phyloP scores from a whole-genome alignment of 441 rosid species.

The Bruguiera hainesii region DNA sequence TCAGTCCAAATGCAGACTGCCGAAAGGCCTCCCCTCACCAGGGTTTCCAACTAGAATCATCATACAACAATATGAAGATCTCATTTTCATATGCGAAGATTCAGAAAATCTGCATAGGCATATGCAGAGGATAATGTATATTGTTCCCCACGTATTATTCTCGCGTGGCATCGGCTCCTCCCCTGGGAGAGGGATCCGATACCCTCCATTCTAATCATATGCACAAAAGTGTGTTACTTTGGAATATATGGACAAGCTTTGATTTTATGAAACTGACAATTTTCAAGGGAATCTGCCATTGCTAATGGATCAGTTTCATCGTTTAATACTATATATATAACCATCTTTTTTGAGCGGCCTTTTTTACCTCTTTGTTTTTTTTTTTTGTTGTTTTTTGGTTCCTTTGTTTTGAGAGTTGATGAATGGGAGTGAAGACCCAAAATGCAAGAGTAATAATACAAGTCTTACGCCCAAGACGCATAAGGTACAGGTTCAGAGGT shows the following conservation, averaged over 20 bases:
- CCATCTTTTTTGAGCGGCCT: background rate
- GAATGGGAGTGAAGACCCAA: background rate
- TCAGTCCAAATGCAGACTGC: no score
- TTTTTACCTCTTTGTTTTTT: background rate
- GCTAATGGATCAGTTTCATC: background rate
- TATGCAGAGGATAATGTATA: constrained; percentile 26
- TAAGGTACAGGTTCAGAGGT: no score
- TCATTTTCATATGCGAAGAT: background rate
- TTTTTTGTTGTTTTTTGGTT: background rate
- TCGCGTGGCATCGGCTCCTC: no score
- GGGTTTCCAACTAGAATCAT: no score
- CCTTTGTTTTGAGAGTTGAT: background rate
- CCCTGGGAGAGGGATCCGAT: constrained; percentile 1
- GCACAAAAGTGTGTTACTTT: constrained; percentile 27
- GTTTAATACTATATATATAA: background rate
- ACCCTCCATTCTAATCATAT: constrained; percentile 21
- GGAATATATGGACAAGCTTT: constrained; percentile 23
- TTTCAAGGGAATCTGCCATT: background rate
- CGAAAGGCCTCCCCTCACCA: no score
- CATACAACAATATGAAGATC: background rate
- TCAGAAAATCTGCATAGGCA: constrained; percentile 2
- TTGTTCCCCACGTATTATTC: constrained; percentile 14
- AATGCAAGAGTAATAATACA: no score
- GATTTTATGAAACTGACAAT: constrained; percentile 26
- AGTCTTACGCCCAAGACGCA: no score